Evolutionary conservation across 148 eudicot genomes (phyloP), one percentile per base, ranked within the genome.

Genomic region (Camellia granthamiana): DNA sequence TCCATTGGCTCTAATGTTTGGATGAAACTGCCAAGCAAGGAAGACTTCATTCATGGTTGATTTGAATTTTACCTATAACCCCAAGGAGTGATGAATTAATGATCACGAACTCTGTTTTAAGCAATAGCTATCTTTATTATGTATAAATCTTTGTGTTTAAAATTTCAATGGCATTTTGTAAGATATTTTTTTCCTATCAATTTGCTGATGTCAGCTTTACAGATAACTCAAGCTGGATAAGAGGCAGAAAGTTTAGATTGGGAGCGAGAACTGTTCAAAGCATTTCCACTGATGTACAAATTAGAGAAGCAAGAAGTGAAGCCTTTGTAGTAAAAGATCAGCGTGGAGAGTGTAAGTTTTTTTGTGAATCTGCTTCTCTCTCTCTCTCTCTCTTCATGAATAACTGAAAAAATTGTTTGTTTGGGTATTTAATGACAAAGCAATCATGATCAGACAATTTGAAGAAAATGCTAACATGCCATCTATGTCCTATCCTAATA

Each of bases 221-320:
- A 1, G 97, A 93, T 81, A 95, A 95, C 70, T 95, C 99, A 16
- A 92, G 97, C 83, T 95, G 99, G 99, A 83, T 88, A 13, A 88
- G 93, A 76, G 86, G 95, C 71, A 68, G 97, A 72, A 92, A 79
- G 77, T 94, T 94, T 83, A 86, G 90, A 78, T 76, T 94, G 71
- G 97, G 94, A 43, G 90, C 89, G 16, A 89, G 87, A 79, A 76
- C 74, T 69, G 82, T 84, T 70, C 81, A 84, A 54, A 72, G 77
- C 46, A 72, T n/a, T 56, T 80, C 87, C 13, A 21, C 49, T 79
- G 91, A 82, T 51, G 58, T 47, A 30, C 83, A 75, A 56, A 85
- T 95, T 19, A 90, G 87, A 81, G 97, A 93, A 86, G 98, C 92
- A 76, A 86, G 80, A 64, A 91, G 92, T 84, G 93, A 88, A 52